Conservation (phyloP, 2,329 filamentous ascomycete genomes). For the Trichophyton simii region DNA sequence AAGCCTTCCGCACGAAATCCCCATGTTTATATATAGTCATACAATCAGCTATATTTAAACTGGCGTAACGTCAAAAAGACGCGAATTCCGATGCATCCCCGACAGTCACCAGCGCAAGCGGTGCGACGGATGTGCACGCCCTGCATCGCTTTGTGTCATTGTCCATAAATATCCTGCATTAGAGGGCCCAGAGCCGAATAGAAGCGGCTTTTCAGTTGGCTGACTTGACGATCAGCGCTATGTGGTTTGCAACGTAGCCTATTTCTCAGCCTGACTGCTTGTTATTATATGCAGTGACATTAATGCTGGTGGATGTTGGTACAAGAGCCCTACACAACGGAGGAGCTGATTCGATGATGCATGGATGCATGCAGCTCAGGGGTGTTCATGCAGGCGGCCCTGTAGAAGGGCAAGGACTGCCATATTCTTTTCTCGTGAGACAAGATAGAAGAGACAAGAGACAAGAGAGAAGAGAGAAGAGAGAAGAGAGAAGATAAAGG, state of each 20-base stretch:
- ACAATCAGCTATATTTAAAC: background rate
- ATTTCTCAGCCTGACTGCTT: background rate
- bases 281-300: background rate
- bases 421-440: too few relatives aligned
- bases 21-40: background rate
- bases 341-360: too few relatives aligned
- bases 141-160: background rate
- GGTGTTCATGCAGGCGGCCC: too few relatives aligned
- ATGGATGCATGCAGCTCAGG: too few relatives aligned
- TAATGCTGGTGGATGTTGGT: too few relatives aligned
- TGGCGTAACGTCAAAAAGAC: background rate
- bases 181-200: background rate
- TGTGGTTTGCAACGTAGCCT: background rate
- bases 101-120: background rate
- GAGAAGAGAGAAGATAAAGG: too few relatives aligned
- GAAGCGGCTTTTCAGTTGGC: background rate
- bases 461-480: too few relatives aligned
- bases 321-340: too few relatives aligned
- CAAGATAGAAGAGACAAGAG: too few relatives aligned
- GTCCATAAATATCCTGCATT: background rate
- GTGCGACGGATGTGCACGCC: background rate
- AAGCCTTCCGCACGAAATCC: background rate
- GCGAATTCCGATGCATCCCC: background rate
- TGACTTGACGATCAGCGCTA: background rate
- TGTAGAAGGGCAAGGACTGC: too few relatives aligned